Evolutionary conservation across 345 rosid species (phyloP).

Genomic region (Eucalyptus marginata): DNA sequence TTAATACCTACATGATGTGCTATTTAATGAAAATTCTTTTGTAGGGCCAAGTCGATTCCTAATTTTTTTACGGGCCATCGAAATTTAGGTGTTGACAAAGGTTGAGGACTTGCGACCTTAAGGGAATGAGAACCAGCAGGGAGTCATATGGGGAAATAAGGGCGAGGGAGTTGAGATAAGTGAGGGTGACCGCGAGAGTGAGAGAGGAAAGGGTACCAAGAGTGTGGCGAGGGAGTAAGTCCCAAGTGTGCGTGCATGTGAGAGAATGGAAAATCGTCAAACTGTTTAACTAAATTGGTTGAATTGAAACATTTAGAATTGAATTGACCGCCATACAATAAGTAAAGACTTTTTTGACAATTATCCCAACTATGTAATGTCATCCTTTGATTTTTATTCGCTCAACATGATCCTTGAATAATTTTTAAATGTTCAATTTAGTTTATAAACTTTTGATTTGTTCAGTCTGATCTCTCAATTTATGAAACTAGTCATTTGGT

Average conservation of each 20-base stretch:
- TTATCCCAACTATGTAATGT: neutral
- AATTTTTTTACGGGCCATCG: fast-evolving
- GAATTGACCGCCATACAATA: fast-evolving
- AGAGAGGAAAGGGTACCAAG: no score
- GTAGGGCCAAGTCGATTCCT: fast-evolving
- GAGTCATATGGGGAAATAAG: neutral
- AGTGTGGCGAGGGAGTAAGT: neutral
- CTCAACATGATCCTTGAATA: fast-evolving
- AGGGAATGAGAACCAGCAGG: neutral
- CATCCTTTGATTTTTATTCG: neutral
- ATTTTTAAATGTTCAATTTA: neutral
- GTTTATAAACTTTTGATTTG: neutral
- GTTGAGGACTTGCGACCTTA: neutral
- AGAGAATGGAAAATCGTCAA: neutral
- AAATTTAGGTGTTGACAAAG: fast-evolving
- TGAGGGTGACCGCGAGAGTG: no score
- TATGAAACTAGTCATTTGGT: neutral
- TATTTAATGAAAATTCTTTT: no score
- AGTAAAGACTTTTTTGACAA: fast-evolving
- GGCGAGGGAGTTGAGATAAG: neutral
- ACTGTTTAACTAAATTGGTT: fast-evolving
- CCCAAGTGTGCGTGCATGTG: fast-evolving
- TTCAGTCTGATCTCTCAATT: neutral
- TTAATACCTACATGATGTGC: no score
- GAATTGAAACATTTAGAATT: neutral